These are phyloP conservation scores for Phenoliferia sp. DNA, from an alignment of 1,284 basidiomycete species.

Conservation along the genomic window DNA sequence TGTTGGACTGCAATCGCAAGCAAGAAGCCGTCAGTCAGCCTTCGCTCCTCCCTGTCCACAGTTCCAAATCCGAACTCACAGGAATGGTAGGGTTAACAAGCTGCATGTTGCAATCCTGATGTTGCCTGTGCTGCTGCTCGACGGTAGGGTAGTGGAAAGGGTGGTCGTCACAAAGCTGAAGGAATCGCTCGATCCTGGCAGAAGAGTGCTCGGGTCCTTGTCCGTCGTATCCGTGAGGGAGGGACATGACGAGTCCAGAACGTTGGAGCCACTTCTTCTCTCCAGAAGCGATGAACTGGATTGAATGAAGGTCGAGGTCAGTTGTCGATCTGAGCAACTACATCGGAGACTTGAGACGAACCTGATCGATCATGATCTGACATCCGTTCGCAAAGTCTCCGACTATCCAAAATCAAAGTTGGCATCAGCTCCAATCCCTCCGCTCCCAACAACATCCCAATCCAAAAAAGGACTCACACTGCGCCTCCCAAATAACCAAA, in stretches of 20 bases:
- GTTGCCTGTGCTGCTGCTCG: conserved; percentile 88
- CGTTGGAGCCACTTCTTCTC: conserved; percentile 99
- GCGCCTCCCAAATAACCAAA: conserved; percentile 92
- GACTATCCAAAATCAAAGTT: conserved; percentile 49
- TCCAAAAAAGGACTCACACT: conserved; percentile 24
- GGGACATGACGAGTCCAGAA: conserved; percentile 81
- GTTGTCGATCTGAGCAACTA: neutral
- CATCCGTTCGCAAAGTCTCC: conserved; percentile 98
- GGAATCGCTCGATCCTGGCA: conserved; percentile 90
- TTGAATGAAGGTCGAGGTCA: neutral
- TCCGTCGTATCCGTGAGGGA: conserved; percentile 97
- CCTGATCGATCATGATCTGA: conserved; percentile 86
- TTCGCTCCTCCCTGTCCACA: no score
- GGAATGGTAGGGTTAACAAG: conserved; percentile 80
- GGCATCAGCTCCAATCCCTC: no score
- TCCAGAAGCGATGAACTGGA: conserved; percentile 92
- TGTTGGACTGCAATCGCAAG: conserved; percentile 42
- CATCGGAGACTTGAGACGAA: neutral
- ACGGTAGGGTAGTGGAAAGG: conserved; percentile 83
- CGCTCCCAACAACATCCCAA: no score
- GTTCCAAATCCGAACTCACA: neutral
- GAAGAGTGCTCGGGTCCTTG: conserved; percentile 99
- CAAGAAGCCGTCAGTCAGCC: no score
- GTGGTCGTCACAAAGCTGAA: conserved; percentile 97
- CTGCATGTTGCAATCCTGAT: conserved; percentile 99